Conservation (phyloP, 805 yeast genomes). For the Saccharomycopsis javanensis region DNA sequence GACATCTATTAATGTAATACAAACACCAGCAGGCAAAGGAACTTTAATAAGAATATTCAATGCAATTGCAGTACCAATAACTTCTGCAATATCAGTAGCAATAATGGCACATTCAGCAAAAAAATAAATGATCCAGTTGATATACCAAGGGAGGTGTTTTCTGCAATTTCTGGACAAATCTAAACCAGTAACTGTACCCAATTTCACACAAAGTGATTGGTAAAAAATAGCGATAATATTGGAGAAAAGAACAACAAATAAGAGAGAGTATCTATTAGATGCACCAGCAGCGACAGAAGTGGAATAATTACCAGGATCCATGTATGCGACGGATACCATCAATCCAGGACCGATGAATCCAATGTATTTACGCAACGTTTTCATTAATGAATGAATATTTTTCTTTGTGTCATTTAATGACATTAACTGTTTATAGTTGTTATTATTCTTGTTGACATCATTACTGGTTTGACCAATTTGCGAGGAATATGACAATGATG, state of each 20-base stretch:
- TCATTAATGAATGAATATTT: background rate
- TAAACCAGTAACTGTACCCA: constrained; percentile 84
- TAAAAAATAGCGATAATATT: constrained; percentile 75
- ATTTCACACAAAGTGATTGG: constrained; percentile 73
- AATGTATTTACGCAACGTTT: background rate
- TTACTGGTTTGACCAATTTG: too few relatives aligned
- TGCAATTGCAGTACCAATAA: constrained; percentile 86
- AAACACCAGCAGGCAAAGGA: constrained; percentile 71
- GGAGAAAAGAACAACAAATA: constrained; percentile 62
- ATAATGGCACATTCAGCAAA: constrained; percentile 83
- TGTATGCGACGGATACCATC: constrained; percentile 82
- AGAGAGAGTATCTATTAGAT: constrained; percentile 57
- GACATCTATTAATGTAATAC: constrained; percentile 73
- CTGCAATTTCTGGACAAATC: constrained; percentile 83
- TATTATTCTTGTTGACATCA: too few relatives aligned
- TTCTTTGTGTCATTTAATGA: background rate
- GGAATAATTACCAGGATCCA: constrained; percentile 91
- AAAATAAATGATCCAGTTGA: constrained; percentile 56
- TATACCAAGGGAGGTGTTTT: constrained; percentile 53
- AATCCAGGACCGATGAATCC: background rate
- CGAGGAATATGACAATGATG: too few relatives aligned
- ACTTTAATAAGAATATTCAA: constrained; percentile 64
- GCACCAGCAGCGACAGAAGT: constrained; percentile 89
- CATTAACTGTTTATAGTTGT: too few relatives aligned
- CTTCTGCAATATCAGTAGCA: constrained; percentile 91